Conservation (phyloP, 441 rosid species). For the Melastoma candidum region DNA sequence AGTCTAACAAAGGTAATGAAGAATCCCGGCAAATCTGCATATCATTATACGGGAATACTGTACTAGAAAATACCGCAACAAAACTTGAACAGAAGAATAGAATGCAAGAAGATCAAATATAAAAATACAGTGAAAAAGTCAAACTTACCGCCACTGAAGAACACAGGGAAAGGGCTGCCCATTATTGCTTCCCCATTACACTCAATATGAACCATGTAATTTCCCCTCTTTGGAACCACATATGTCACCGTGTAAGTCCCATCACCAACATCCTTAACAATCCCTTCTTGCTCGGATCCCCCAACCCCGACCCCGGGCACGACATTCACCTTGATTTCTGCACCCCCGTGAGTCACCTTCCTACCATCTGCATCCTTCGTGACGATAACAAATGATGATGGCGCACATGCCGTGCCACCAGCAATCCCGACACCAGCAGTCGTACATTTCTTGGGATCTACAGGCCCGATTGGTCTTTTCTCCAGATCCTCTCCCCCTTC, state of each 20-base stretch:
- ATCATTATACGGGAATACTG: neutral
- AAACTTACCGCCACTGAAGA: slow-evolving; percentile 77
- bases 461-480: slow-evolving; percentile 78
- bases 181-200: slow-evolving; percentile 74
- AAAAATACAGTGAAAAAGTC: neutral
- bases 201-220: slow-evolving; percentile 89
- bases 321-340: slow-evolving; percentile 64
- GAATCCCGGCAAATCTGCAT: neutral
- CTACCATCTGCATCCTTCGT: slow-evolving; percentile 90
- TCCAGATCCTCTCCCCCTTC: slow-evolving; percentile 44
- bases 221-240: slow-evolving; percentile 95
- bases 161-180: slow-evolving; percentile 98
- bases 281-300: slow-evolving; percentile 84
- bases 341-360: slow-evolving; percentile 70
- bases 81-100: neutral
- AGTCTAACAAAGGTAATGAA: too few species aligned
- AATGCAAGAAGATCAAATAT: neutral
- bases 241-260: slow-evolving; percentile 84
- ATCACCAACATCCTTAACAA: slow-evolving; percentile 90
- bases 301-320: slow-evolving; percentile 93
- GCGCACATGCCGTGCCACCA: slow-evolving; percentile 93
- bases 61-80: neutral
- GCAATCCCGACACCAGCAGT: slow-evolving; percentile 96
- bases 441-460: slow-evolving; percentile 77
- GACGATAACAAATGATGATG: slow-evolving; percentile 68